Evolutionary conservation across 2,329 filamentous ascomycete species (phyloP).

Genomic region (Dactylonectria estremocensis): DNA sequence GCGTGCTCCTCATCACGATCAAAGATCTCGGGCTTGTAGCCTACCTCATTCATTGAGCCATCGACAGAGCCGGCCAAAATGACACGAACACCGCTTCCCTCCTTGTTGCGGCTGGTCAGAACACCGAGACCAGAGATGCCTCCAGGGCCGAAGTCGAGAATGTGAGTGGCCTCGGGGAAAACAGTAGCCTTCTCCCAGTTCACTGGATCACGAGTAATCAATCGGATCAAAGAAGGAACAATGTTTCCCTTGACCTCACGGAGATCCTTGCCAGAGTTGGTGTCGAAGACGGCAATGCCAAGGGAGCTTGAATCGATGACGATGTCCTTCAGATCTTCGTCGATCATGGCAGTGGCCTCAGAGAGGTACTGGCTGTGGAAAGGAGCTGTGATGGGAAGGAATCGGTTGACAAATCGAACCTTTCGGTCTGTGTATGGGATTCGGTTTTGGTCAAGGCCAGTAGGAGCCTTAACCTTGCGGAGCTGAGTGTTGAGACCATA

Average conservation of each 20-base stretch:
- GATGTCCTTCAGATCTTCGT: slow-evolving; percentile 89
- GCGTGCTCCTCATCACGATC: slow-evolving; percentile 96
- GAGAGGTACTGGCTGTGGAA: slow-evolving; percentile 97
- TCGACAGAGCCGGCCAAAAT: slow-evolving; percentile 95
- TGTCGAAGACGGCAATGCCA: slow-evolving; percentile 90
- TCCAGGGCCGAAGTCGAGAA: slow-evolving; percentile 96
- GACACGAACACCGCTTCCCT: slow-evolving; percentile 96
- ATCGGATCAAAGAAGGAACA: slow-evolving; percentile 86
- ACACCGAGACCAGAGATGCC: slow-evolving; percentile 97
- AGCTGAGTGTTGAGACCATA: slow-evolving; percentile 96
- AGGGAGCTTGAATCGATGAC: slow-evolving; percentile 81
- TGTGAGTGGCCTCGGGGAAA: slow-evolving; percentile 92
- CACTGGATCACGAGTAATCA: slow-evolving; percentile 95
- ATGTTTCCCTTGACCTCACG: slow-evolving; percentile 82
- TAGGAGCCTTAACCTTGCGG: slow-evolving; percentile 96
- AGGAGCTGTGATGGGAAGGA: slow-evolving; percentile 96
- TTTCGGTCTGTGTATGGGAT: slow-evolving; percentile 97
- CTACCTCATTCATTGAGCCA: slow-evolving; percentile 90
- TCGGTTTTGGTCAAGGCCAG: slow-evolving; percentile 95
- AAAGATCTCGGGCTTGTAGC: slow-evolving; percentile 98
- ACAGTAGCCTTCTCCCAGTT: slow-evolving; percentile 97
- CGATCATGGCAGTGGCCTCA: slow-evolving; percentile 85
- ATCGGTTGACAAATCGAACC: slow-evolving; percentile 95
- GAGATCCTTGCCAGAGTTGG: slow-evolving; percentile 89
- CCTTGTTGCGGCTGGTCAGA: slow-evolving; percentile 98